Evolutionary conservation across 2,329 filamentous ascomycete species (phyloP).

Genomic region (Exophiala viscosa): DNA sequence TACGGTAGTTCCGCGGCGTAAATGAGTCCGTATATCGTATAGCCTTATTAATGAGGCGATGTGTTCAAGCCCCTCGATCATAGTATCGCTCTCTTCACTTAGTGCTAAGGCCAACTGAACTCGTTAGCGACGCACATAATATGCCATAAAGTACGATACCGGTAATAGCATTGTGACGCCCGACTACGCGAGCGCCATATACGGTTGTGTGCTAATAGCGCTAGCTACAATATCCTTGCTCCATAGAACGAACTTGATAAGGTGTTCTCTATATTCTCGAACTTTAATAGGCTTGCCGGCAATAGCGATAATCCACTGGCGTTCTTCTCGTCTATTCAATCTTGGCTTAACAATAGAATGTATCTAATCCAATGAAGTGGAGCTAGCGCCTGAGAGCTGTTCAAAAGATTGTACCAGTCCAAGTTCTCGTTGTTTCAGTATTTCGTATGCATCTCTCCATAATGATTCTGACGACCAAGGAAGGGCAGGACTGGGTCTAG

Average conservation of each 20-base stretch:
- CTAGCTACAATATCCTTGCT: conserved; percentile 26
- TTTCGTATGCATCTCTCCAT: too few relatives aligned
- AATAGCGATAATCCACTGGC: neutral
- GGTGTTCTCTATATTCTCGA: conserved; percentile 24
- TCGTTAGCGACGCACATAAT: too few relatives aligned
- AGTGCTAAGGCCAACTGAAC: conserved; percentile 23
- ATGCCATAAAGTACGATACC: too few relatives aligned
- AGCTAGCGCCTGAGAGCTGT: too few relatives aligned
- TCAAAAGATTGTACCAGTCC: too few relatives aligned
- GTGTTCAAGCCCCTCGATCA: conserved; percentile 27
- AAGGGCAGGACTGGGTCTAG: too few relatives aligned
- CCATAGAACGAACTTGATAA: conserved; percentile 28
- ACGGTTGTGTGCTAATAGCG: conserved; percentile 27
- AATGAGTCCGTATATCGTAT: conserved; percentile 19
- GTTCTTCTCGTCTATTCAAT: neutral
- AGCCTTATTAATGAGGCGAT: conserved; percentile 23
- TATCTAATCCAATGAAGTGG: too few relatives aligned
- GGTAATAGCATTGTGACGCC: conserved; percentile 28
- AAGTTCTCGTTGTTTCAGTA: too few relatives aligned
- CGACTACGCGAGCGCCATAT: conserved; percentile 30
- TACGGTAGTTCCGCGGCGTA: conserved; percentile 17
- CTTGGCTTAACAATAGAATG: too few relatives aligned
- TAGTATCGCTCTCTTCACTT: conserved; percentile 19
- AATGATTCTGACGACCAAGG: too few relatives aligned
- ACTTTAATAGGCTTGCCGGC: conserved; percentile 23